Conservation (phyloP, 352 stramenopile genomes). For the Aphanomyces invadans region DNA sequence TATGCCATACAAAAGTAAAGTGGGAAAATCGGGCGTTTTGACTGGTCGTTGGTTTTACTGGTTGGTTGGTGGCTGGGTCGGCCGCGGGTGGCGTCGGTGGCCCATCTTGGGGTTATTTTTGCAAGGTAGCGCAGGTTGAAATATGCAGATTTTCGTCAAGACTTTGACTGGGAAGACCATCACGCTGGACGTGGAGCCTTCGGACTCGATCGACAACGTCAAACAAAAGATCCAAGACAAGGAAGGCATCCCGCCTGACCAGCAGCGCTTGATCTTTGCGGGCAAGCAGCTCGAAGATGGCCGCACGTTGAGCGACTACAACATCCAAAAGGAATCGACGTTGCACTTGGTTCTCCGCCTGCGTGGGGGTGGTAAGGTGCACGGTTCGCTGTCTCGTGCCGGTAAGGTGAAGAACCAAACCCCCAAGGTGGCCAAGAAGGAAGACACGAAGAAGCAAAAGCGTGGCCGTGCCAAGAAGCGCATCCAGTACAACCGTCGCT, state of each 20-base stretch:
- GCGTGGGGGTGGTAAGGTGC: slow-evolving; percentile 95
- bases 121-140: slow-evolving; percentile 23
- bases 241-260: slow-evolving; percentile 88
- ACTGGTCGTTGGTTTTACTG: slow-evolving; percentile 21
- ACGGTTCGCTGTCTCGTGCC: slow-evolving; percentile 99
- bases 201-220: slow-evolving; percentile 92
- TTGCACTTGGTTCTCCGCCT: slow-evolving; percentile 95
- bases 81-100: background rate
- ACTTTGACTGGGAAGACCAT: slow-evolving; percentile 74
- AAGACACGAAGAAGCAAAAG: slow-evolving; percentile 97
- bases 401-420: slow-evolving; percentile 99
- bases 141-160: slow-evolving; percentile 31
- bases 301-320: slow-evolving; percentile 90
- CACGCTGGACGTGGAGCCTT: slow-evolving; percentile 85
- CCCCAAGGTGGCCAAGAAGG: slow-evolving; percentile 98
- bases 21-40: background rate
- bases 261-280: slow-evolving; percentile 90
- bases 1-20: slow-evolving; percentile 2
- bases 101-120: slow-evolving; percentile 19
- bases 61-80: slow-evolving; percentile 23
- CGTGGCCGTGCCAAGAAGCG: slow-evolving; percentile 98
- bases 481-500: slow-evolving; percentile 99
- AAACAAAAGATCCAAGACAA: slow-evolving; percentile 92
- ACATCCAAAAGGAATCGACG: slow-evolving; percentile 96
- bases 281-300: slow-evolving; percentile 85